Evolutionary conservation across 2,329 filamentous ascomycete genomes (phyloP).

Genomic region (Aspergillus phoenicis): DNA sequence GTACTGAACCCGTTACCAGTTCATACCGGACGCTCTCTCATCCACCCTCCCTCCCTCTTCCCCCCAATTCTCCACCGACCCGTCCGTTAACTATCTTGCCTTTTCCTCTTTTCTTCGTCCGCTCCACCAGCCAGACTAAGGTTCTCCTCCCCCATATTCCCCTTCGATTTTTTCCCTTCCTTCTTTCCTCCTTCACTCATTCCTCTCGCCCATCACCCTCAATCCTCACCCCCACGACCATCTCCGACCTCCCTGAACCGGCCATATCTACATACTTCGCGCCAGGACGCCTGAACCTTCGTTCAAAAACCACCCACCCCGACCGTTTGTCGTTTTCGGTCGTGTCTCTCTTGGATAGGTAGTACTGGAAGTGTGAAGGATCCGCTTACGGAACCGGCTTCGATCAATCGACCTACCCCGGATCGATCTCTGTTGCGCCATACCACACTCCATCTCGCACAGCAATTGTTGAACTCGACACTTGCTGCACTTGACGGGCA

Average conservation of each 20-base stretch:
- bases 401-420: conserved; percentile 5
- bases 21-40: conserved; percentile 15
- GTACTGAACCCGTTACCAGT: conserved; percentile 24
- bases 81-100: conserved; percentile 26
- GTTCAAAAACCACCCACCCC: conserved; percentile 14
- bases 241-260: conserved; percentile 23
- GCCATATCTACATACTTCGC: conserved; percentile 16
- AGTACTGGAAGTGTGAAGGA: conserved; percentile 6
- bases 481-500: conserved; percentile 24
- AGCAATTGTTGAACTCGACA: conserved; percentile 3
- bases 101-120: conserved; percentile 25
- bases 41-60: conserved; percentile 12
- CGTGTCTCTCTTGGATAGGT: conserved; percentile 8
- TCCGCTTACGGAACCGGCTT: neutral
- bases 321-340: conserved; percentile 25
- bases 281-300: neutral
- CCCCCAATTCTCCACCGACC: conserved; percentile 27
- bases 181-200: conserved; percentile 20
- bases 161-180: conserved; percentile 22
- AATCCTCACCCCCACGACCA: conserved; percentile 22
- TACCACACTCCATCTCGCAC: neutral
- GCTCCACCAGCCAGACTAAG: conserved; percentile 25
- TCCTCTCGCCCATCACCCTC: conserved; percentile 23
- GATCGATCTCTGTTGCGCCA: neutral
- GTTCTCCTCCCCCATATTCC: conserved; percentile 29